Base-by-base conservation (phyloP, 2,329 filamentous ascomycete species). In the Fusarium coffeatum region DNA sequence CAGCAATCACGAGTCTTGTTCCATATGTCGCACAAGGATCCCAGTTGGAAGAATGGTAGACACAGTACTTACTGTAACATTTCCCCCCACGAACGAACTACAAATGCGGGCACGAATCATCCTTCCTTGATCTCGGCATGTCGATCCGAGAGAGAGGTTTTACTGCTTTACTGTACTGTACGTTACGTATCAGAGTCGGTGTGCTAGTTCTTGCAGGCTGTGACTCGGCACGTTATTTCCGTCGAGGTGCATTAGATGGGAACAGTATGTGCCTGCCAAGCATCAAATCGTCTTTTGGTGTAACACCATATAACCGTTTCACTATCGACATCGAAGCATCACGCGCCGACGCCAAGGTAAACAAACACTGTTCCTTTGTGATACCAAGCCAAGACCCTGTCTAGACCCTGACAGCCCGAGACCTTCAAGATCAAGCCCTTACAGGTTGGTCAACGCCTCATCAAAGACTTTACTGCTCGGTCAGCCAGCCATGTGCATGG, bases 21-120 rank as follows among this genome's bases (percentile, higher is more conserved):
- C 32, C 9, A 40, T 11, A 40, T 28, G 50, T 50, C 18, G 45
- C 20, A 56, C 46, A 46, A 50, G 20, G 23, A 12, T n/a, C 22
- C 25, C 34, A 50, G 13, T 15, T 28, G 13, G 9, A n/a, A 34
- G 34, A 46, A 40, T 43, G 10, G 27, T 8, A 41, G 18, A 40
- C 8, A 22, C 20, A 56, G n/a, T 28, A 32, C 28, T 23, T 23
- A 6, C 28, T 30, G 28, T 30, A 30, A 30, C 28, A 30, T 23
- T 28, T 27, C 8, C 28, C 55, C 68, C 67, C 67, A 64, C 28
- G 28, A 28, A 64, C 58, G 54, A 34, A 42, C 45, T 56, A 11
- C 28, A 12, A 45, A 66, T 68, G 68, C 64, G 68, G 68, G 68
- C 68, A 69, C 68, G 68, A 71, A 71, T 72, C 60, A 71, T 37